These are phyloP conservation scores for Chaetoceros muelleri DNA, from an alignment of 108 stramenopile species.

Conservation along the genomic window DNA sequence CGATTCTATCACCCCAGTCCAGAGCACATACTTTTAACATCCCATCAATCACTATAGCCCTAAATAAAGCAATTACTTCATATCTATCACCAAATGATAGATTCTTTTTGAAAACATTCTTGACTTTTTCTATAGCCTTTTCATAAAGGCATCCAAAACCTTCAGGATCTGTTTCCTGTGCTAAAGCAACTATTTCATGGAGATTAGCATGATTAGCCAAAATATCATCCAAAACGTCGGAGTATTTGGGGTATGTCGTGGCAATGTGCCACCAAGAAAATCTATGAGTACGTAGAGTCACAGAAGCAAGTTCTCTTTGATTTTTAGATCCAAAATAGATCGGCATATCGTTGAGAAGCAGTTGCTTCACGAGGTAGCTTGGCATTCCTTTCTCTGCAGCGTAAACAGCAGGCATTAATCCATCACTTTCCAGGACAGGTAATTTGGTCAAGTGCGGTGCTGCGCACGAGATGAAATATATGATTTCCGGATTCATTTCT, in stretches of 20 bases:
- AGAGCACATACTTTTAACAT: background rate
- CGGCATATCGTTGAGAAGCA: background rate
- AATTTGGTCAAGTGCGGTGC: background rate
- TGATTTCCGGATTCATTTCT: background rate
- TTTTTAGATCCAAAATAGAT: background rate
- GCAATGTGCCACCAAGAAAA: background rate
- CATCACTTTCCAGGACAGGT: background rate
- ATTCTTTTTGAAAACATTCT: background rate
- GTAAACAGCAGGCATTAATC: background rate
- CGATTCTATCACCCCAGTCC: background rate
- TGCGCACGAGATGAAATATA: background rate
- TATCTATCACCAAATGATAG: background rate
- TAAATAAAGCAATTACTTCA: background rate
- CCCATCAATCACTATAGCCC: background rate
- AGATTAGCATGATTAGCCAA: background rate
- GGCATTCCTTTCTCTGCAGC: background rate
- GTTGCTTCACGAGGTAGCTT: background rate
- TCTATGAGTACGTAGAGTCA: background rate
- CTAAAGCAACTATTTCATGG: background rate
- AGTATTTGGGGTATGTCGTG: background rate
- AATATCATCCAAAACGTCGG: background rate
- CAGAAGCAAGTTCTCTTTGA: background rate
- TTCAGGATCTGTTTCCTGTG: background rate
- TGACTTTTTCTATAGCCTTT: background rate
- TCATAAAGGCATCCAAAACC: background rate